Percentiles rank a stretch among this genome's conserved stretches.
These are phyloP conservation scores for Rugonectria rugulosa DNA, from an alignment of 2,329 filamentous ascomycete genomes.

Conservation along the genomic window DNA sequence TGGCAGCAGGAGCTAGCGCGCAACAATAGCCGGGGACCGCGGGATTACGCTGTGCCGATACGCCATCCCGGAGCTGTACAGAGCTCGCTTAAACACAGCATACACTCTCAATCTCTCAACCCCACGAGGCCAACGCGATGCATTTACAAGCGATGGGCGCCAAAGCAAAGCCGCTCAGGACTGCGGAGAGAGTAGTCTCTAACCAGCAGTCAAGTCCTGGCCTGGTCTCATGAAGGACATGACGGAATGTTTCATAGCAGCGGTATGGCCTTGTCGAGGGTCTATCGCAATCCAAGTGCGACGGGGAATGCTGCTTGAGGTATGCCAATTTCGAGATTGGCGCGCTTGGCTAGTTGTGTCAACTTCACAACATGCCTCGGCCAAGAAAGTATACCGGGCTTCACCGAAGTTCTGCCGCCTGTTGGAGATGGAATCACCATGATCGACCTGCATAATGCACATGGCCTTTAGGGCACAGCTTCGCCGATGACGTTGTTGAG, in stretches of 20 bases:
- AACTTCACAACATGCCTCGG: background rate
- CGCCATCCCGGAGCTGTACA: slow-evolving; percentile 24
- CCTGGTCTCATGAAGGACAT: background rate
- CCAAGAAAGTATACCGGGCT: background rate
- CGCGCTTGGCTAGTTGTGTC: background rate
- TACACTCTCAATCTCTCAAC: slow-evolving; percentile 8
- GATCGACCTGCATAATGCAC: background rate
- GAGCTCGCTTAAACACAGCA: slow-evolving; percentile 26
- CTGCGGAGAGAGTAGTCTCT: background rate
- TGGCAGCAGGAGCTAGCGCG: slow-evolving; percentile 23
- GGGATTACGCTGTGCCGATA: slow-evolving; percentile 28
- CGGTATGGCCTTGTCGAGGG: background rate
- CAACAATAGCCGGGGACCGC: slow-evolving; percentile 28
- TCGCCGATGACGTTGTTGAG: slow-evolving; percentile 13
- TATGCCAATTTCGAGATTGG: background rate
- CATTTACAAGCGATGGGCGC: slow-evolving; percentile 19
- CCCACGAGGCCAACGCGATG: slow-evolving; percentile 17
- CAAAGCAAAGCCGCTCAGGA: slow-evolving; percentile 4
- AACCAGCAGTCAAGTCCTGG: slow-evolving; percentile 2
- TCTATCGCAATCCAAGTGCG: slow-evolving; percentile 5
- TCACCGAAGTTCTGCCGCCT: background rate
- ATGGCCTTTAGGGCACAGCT: too few relatives aligned
- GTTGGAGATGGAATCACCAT: background rate
- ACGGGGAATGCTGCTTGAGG: background rate
- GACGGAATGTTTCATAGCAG: slow-evolving; percentile 8